Conservation (phyloP, 139 green algal species). For the Chlamydomonas incerta region DNA sequence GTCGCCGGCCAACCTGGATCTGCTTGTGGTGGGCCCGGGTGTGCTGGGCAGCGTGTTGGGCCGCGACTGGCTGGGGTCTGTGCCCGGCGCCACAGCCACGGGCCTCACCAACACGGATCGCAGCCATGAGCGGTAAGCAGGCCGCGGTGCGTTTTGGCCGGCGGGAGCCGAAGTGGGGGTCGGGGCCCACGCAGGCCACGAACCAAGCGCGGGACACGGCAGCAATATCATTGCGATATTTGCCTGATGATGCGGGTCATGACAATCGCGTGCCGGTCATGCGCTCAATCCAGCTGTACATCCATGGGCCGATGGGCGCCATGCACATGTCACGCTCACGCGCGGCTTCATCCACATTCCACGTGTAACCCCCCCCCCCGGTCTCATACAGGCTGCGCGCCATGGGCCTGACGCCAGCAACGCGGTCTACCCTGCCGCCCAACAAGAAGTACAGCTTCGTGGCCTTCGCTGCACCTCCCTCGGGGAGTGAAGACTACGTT, state of each 20-base stretch:
- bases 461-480: slow-evolving; percentile 91
- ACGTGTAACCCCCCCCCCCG: too few species aligned
- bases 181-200: too few species aligned
- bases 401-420: slow-evolving; percentile 76
- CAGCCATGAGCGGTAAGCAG: slow-evolving; percentile 81
- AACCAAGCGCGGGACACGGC: too few species aligned
- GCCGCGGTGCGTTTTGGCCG: background rate
- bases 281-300: too few species aligned
- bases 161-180: background rate
- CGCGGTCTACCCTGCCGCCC: slow-evolving; percentile 51
- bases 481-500: slow-evolving; percentile 88
- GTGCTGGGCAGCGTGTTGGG: slow-evolving; percentile 88
- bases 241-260: too few species aligned
- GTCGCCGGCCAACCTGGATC: slow-evolving; percentile 47
- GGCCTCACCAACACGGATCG: slow-evolving; percentile 92
- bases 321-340: too few species aligned
- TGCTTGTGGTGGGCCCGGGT: slow-evolving; percentile 90
- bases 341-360: too few species aligned
- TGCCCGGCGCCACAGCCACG: slow-evolving; percentile 75
- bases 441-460: slow-evolving; percentile 84
- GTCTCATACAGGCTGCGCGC: slow-evolving; percentile 80
- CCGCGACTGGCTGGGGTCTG: slow-evolving; percentile 80
- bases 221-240: too few species aligned
- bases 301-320: too few species aligned
- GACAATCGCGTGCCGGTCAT: too few species aligned